Percentiles rank a stretch among this genome's conserved stretches.
These are phyloP conservation scores for Globisporangium alternatum DNA, from an alignment of 352 stramenopile species.

Conservation along the genomic window DNA sequence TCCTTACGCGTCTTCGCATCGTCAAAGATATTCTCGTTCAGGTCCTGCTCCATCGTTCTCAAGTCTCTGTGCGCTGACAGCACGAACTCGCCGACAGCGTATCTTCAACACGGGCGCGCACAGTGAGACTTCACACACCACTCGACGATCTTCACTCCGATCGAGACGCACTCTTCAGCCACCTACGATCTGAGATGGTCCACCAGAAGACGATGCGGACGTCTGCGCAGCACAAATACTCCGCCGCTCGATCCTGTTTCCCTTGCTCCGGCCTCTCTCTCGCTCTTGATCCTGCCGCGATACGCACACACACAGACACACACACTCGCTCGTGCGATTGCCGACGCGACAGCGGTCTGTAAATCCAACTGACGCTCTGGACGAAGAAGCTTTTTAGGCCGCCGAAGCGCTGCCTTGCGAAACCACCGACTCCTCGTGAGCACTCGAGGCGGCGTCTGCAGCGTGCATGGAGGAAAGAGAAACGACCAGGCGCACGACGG, in stretches of 20 bases:
- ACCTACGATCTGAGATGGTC: neutral
- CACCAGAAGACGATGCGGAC: neutral
- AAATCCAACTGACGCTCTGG: neutral
- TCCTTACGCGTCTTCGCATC: conserved; percentile 19
- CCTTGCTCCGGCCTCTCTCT: neutral
- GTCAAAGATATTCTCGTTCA: conserved; percentile 36
- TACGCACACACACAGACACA: neutral
- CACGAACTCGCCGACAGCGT: neutral
- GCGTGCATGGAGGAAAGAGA: neutral
- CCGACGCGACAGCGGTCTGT: neutral
- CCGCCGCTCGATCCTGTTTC: neutral
- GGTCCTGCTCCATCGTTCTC: conserved; percentile 19
- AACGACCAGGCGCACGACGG: neutral
- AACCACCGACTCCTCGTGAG: conserved; percentile 2
- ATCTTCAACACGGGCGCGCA: neutral
- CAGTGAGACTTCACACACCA: neutral
- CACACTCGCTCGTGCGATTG: neutral
- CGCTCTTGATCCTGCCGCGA: too few species aligned
- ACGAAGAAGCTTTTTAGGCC: neutral
- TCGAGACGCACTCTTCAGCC: neutral
- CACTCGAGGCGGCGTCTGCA: neutral
- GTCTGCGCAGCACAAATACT: neutral
- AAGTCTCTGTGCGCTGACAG: neutral
- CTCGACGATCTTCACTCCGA: neutral
- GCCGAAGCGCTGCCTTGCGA: neutral